These are phyloP conservation scores for Solanum sitiens DNA, from an alignment of 257 asterid species.

Conservation along the genomic window DNA sequence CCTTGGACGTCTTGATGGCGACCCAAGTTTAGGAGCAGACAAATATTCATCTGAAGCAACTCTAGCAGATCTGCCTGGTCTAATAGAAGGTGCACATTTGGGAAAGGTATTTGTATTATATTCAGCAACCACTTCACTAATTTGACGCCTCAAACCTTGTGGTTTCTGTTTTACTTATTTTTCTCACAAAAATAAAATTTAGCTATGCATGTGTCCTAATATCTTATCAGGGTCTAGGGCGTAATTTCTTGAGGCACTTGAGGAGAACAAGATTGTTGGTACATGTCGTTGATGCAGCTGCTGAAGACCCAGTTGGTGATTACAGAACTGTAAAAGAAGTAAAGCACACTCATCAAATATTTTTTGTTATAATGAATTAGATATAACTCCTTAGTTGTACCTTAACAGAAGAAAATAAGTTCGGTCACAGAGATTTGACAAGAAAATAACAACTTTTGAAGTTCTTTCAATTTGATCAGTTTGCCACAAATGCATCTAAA, in stretches of 20 bases:
- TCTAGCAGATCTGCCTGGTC: slow-evolving; percentile 96
- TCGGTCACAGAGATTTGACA: neutral
- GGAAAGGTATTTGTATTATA: slow-evolving; percentile 58
- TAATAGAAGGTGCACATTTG: slow-evolving; percentile 96
- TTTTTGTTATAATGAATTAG: neutral
- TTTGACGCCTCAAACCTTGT: neutral
- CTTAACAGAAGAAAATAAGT: neutral
- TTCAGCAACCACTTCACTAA: neutral
- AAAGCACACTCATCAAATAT: neutral
- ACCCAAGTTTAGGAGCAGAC: slow-evolving; percentile 76
- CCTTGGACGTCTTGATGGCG: slow-evolving; percentile 91
- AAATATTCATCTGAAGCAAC: slow-evolving; percentile 87
- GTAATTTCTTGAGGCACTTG: slow-evolving; percentile 94
- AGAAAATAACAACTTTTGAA: neutral
- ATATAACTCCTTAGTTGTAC: neutral
- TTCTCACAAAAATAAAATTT: neutral
- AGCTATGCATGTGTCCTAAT: neutral
- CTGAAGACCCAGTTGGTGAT: slow-evolving; percentile 69
- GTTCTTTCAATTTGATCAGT: neutral
- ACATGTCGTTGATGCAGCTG: slow-evolving; percentile 87
- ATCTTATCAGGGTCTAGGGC: slow-evolving; percentile 71
- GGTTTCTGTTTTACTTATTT: neutral
- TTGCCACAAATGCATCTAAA: neutral
- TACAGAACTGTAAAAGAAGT: slow-evolving; percentile 95
- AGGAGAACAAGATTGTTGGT: slow-evolving; percentile 92